These are phyloP conservation scores for Chlorella sp. DNA, from an alignment of 139 green algal genomes.

Conservation along the genomic window DNA sequence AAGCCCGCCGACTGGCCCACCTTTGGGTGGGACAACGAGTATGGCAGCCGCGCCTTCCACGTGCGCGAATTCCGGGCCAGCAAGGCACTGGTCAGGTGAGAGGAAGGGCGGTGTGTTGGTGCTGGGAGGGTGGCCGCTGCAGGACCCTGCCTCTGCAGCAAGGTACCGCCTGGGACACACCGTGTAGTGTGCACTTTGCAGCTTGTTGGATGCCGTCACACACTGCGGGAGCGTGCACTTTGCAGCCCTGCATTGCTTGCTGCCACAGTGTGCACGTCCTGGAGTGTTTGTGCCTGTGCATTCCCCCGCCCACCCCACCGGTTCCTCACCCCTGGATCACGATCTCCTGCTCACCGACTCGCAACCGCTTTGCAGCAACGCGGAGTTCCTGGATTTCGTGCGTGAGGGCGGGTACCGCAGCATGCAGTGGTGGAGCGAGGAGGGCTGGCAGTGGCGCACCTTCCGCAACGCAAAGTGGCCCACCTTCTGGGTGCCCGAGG, in stretches of 20 bases:
- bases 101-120: slow-evolving; percentile 50
- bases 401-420: slow-evolving; percentile 67
- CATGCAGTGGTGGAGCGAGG: slow-evolving; percentile 68
- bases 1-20: slow-evolving; percentile 78
- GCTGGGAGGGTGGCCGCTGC: neutral
- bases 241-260: too few relatives aligned
- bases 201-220: neutral
- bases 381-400: slow-evolving; percentile 82
- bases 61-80: slow-evolving; percentile 53
- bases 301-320: neutral
- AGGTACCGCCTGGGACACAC: neutral
- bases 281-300: neutral
- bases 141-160: neutral
- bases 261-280: neutral
- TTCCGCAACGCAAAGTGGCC: slow-evolving; percentile 90
- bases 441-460: slow-evolving; percentile 81
- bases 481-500: slow-evolving; percentile 79
- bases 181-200: neutral
- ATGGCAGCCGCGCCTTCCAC: slow-evolving; percentile 57
- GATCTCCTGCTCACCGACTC: neutral
- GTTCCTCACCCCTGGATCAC: neutral
- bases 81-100: slow-evolving; percentile 40
- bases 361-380: slow-evolving; percentile 58
- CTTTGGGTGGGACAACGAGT: slow-evolving; percentile 89
- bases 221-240: too few relatives aligned